Conservation (phyloP, 2,329 filamentous ascomycete species). For the Celoporthe dispersa region DNA sequence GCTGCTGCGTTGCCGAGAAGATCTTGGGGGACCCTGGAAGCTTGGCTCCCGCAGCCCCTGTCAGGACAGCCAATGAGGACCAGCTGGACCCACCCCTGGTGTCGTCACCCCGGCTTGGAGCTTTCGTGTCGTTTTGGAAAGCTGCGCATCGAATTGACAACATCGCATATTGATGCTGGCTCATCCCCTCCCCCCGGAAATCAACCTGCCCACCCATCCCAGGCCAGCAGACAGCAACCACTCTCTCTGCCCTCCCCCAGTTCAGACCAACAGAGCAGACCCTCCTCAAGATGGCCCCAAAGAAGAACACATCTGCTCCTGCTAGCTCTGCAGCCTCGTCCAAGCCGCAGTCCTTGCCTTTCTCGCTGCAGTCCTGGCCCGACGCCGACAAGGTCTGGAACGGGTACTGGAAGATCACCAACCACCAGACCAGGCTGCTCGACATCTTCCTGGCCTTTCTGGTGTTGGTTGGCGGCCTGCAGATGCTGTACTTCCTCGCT, state of each 20-base stretch:
- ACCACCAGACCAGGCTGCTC: slow-evolving; percentile 89
- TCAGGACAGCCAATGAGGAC: slow-evolving; percentile 17
- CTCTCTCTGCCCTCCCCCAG: not conserved
- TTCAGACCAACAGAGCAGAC: not conserved
- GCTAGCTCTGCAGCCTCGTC: slow-evolving; percentile 10
- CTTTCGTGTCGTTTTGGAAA: slow-evolving; percentile 29
- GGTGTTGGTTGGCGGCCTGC: slow-evolving; percentile 81
- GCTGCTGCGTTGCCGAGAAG: not conserved
- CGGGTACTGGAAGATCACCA: slow-evolving; percentile 80
- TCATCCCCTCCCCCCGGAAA: not conserved
- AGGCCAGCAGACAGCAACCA: not conserved
- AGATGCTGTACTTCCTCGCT: slow-evolving; percentile 91
- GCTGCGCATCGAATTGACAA: slow-evolving; percentile 13
- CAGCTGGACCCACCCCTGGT: slow-evolving; percentile 10
- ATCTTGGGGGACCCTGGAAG: slow-evolving; percentile 4
- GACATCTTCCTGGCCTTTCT: slow-evolving; percentile 91
- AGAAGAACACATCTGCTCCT: slow-evolving; percentile 24
- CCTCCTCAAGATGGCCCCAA: slow-evolving; percentile 24
- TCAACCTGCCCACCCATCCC: not conserved
- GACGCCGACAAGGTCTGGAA: slow-evolving; percentile 56
- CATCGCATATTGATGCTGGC: slow-evolving; percentile 4
- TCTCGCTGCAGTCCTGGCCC: slow-evolving; percentile 1
- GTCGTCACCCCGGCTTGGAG: slow-evolving; percentile 21
- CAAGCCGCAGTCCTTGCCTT: not conserved
- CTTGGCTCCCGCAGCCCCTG: slow-evolving; percentile 9